These are phyloP conservation scores for Urostyla sp. DNA, from an alignment of 73 alveolate genomes.

Conservation along the genomic window DNA sequence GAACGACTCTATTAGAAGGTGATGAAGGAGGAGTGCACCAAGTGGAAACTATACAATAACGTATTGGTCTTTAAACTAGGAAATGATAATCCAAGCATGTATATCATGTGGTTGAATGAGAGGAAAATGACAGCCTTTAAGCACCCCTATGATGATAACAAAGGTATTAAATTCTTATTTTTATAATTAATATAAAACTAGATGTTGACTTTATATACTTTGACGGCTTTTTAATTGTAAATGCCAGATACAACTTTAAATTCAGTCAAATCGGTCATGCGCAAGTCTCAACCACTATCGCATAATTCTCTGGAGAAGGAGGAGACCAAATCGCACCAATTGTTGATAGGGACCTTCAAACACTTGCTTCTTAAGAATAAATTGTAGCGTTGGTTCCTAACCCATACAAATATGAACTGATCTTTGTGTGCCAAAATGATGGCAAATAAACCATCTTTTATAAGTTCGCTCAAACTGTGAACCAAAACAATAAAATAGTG, in stretches of 20 bases:
- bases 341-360: slow-evolving; percentile 22
- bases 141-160: slow-evolving; percentile 56
- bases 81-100: background rate
- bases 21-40: slow-evolving; percentile 18
- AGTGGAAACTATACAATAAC: slow-evolving; percentile 41
- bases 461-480: background rate
- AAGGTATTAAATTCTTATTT: background rate
- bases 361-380: background rate
- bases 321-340: slow-evolving; percentile 1
- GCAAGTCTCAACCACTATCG: slow-evolving; percentile 17
- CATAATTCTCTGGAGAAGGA: slow-evolving; percentile 2
- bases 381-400: background rate
- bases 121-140: slow-evolving; percentile 29
- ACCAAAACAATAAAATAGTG: too few species aligned
- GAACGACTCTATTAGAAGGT: slow-evolving; percentile 40
- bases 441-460: background rate
- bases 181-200: background rate
- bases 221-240: slow-evolving; percentile 16
- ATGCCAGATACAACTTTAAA: slow-evolving; percentile 8
- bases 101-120: slow-evolving; percentile 17
- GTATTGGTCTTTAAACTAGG: slow-evolving; percentile 11
- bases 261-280: background rate
- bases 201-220: slow-evolving; percentile 36
- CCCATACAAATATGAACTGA: slow-evolving; percentile 7
- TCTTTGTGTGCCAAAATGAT: slow-evolving; percentile 31